Conservation (phyloP, 768 basidiomycete species). For the Dacryopinax spathularia region DNA sequence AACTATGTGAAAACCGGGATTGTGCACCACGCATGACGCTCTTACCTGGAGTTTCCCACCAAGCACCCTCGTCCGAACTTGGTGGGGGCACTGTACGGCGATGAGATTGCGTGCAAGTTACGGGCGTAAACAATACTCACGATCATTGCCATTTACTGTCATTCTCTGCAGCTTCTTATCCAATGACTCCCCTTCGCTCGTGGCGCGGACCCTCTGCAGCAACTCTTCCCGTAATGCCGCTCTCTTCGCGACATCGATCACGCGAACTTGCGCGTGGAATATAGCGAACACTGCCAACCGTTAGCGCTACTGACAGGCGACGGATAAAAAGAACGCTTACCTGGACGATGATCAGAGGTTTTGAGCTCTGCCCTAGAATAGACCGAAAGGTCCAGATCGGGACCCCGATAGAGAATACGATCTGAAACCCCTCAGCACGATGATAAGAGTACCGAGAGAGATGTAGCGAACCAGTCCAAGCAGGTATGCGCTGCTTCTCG, state of each 20-base stretch:
- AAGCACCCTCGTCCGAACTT: constrained; percentile 57
- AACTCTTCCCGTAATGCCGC: constrained; percentile 52
- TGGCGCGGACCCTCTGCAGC: constrained; percentile 51
- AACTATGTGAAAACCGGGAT: neutral
- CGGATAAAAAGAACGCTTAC: constrained; percentile 26
- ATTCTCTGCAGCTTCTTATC: constrained; percentile 56
- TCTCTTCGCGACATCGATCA: constrained; percentile 65
- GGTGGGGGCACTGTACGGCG: constrained; percentile 58
- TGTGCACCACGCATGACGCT: too few relatives aligned
- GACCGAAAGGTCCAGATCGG: constrained; percentile 49
- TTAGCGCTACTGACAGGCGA: neutral
- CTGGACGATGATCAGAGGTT: constrained; percentile 93
- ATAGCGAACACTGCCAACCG: constrained; percentile 56
- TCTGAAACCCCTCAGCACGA: constrained; percentile 36
- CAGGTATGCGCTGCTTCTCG: constrained; percentile 91
- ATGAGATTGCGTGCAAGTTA: neutral
- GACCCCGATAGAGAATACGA: constrained; percentile 78
- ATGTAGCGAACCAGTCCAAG: constrained; percentile 71
- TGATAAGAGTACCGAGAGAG: neutral
- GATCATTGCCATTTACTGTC: constrained; percentile 33
- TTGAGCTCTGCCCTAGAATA: constrained; percentile 76
- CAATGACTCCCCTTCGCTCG: constrained; percentile 38
- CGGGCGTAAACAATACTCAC: constrained; percentile 22
- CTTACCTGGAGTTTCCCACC: constrained; percentile 68
- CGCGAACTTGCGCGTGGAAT: constrained; percentile 62